Base-by-base conservation (phyloP, 352 stramenopile species). In the Phytophthora pistaciae region DNA sequence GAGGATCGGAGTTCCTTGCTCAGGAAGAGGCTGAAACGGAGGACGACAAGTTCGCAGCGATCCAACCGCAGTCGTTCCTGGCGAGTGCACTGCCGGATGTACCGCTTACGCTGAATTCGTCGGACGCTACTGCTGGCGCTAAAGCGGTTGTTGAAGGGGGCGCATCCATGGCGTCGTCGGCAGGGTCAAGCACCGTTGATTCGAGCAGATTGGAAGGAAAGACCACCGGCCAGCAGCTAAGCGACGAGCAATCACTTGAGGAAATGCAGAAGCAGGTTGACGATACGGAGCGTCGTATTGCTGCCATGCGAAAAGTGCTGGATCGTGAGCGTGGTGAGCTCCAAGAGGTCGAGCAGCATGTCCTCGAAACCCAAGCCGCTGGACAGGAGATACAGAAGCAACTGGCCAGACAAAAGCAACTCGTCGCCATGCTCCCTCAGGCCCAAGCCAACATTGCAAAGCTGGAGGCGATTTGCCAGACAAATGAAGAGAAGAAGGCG, bases 381-480 rank as follows among this genome's bases (percentile, higher is more conserved):
- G 72, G 75, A 0, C 52, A 75, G 10, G 70, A 72, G 20, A 46
- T 93, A n/a, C 78, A 91, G 53, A 81, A 84, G 49, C 66, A 85
- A 27, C 58, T 93, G 2, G 72, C 72, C 20, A 81, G 66, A 23
- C 76, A 89, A 38, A 83, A 85, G 16, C 77, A 94, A 56, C 53
- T 92, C 13, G 60, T 96, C 18, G 65, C 70, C 6, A 85, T 96
- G 64, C 67, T 96, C 8, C 83, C 88, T 7, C 75, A 93, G 9
- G 88, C 88, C 0, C 60, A 83, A 44, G 77, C 75, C 23, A 93
- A 96, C 42, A 90, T 96, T 42, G 70, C 56, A 5, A 95, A 90
- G 48, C 67, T 97, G 0, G 73, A 96, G 61, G 77, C 53, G 9
- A 82, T 93, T 66, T 95, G 87, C 65, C 68, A 60, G 11, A 79